phyloP scores from a whole-genome alignment of 345 rosid genomes.

The Bruguiera gymnorhiza region DNA sequence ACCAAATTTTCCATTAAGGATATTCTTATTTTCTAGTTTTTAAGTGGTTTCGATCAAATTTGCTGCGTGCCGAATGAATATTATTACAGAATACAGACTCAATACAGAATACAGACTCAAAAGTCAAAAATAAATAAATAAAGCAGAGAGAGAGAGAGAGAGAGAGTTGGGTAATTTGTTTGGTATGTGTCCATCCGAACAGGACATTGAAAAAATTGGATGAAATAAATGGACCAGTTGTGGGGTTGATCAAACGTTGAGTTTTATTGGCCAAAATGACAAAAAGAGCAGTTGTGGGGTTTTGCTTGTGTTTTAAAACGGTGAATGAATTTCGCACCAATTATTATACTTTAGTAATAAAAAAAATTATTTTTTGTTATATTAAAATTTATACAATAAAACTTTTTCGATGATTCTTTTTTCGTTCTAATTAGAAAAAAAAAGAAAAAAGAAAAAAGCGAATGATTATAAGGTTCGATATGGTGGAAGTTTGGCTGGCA shows the following conservation, averaged over 20 bases:
- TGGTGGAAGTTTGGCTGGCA: constrained; percentile 30
- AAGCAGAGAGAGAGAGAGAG: too few relatives aligned
- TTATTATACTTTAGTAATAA: too few relatives aligned
- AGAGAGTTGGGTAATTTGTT: too few relatives aligned
- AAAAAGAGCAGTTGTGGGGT: constrained; percentile 6
- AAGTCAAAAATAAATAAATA: too few relatives aligned
- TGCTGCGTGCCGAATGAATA: not conserved
- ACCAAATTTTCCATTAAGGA: not conserved
- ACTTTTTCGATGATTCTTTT: too few relatives aligned
- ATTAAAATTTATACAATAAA: too few relatives aligned
- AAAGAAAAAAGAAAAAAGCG: too few relatives aligned
- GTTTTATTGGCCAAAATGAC: constrained; percentile 12
- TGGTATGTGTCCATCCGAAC: too few relatives aligned
- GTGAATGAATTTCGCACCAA: not conserved
- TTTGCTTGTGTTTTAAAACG: too few relatives aligned
- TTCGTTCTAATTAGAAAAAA: not conserved
- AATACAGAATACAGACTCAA: too few relatives aligned
- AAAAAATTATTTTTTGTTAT: too few relatives aligned
- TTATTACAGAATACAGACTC: not conserved
- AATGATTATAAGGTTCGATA: constrained; percentile 7
- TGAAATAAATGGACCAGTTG: not conserved
- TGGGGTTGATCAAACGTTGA: constrained; percentile 19
- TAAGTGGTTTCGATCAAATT: constrained; percentile 20
- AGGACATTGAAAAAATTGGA: not conserved
- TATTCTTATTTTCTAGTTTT: not conserved